Evolutionary conservation across 192 early-diverging fungal species (phyloP).

Genomic region (Kickxella alabastrina): DNA sequence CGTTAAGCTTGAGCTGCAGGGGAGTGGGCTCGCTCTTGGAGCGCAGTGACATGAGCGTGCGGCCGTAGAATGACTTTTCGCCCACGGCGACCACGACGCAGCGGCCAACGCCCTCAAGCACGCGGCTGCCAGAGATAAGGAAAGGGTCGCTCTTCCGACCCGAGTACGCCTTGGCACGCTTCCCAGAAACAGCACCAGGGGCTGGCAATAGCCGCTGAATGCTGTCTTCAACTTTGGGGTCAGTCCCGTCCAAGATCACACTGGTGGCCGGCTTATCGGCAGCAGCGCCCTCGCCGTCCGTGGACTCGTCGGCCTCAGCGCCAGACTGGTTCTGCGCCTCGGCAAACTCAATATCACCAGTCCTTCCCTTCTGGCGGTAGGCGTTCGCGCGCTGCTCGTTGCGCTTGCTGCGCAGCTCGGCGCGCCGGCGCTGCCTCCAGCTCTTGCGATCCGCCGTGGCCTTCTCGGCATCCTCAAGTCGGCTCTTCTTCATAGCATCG

Average conservation of each 20-base stretch:
- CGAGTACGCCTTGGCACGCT: conserved; percentile 22
- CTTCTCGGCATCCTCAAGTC: conserved; percentile 48
- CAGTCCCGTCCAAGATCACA: not conserved
- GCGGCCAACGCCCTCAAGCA: conserved; percentile 81
- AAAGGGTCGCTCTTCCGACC: conserved; percentile 65
- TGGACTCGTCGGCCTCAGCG: conserved; percentile 45
- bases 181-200: not conserved
- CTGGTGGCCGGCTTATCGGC: not conserved
- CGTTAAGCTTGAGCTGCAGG: conserved; percentile 85
- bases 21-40: conserved; percentile 86
- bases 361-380: conserved; percentile 9
- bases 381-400: conserved; percentile 38
- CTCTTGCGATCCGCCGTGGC: conserved; percentile 28
- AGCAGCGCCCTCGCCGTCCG: conserved; percentile 29
- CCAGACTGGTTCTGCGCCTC: conserved; percentile 24
- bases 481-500: conserved; percentile 80
- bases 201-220: not conserved
- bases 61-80: conserved; percentile 82
- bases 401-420: conserved; percentile 45
- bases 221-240: not conserved
- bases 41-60: conserved; percentile 82
- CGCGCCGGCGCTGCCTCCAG: conserved; percentile 40
- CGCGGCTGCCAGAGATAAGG: conserved; percentile 89
- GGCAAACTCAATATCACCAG: conserved; percentile 25
- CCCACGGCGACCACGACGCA: conserved; percentile 87